Evolutionary conservation across 345 rosid species (phyloP), one percentile per base, ranked within the genome.

Genomic region (Camelina neglecta): DNA sequence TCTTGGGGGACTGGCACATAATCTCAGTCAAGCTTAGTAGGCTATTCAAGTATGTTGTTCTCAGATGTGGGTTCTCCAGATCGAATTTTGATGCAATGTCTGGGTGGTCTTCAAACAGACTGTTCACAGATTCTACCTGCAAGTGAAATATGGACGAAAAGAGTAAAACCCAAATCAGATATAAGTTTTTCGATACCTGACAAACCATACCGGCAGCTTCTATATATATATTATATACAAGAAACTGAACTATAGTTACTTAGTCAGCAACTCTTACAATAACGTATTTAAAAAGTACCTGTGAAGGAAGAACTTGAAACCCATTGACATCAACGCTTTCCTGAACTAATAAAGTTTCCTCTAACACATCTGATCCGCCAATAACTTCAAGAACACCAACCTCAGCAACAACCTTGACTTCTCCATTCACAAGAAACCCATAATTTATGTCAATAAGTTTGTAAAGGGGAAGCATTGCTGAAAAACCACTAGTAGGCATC

Each of bases 401-500:
- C 49, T 60, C 65, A 0, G 29, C 65, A 6, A 60, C 33, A 20
- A 61, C 12, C 66, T 11, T 61, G 49, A 60, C 31, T 20, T 60
- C 48, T 39, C 48, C 65, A 7, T 60, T 60, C 11, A 38, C 6
- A 5, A 39, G 0, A 60, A 60, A 60, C 6, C 65, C 49, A 20
- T 0, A 11, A 39, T 39, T 20, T 60, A 0, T 0, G 16, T 39
- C 31, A 39, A 0, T 0, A 11, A 60, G 33, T 20, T 20, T 3
- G 18, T 18, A 11, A 39, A 60, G 65, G 31, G 48, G 16, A 60
- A 60, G 6, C 65, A 11, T 60, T 60, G 2, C 16, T 38, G 0
- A 0, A 1, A 0, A 6, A 21, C 31, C n/a, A 15, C 0, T 0
- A n/a, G 0, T 1, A 2, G 2, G 0, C 11, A 0, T 0, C 64